Conservation (phyloP, 129 eudicot species). For the Erigeron canadensis region DNA sequence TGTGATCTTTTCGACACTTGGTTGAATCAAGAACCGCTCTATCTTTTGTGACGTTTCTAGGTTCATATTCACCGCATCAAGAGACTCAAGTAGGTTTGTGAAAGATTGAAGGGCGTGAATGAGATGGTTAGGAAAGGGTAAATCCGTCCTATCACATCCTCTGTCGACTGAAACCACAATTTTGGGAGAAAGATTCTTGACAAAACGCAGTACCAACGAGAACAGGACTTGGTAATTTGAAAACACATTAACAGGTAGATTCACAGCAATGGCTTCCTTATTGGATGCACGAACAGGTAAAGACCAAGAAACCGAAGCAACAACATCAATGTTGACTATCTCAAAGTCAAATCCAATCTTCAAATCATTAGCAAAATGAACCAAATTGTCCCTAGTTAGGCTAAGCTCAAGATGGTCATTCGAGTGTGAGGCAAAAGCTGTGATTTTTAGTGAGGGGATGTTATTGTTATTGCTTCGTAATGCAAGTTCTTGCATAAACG, state of each 20-base stretch:
- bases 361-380: conserved; percentile 57
- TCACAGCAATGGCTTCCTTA: conserved; percentile 58
- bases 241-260: conserved; percentile 48
- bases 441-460: conserved; percentile 53
- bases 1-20: conserved; percentile 52
- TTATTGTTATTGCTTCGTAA: conserved; percentile 35
- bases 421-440: conserved; percentile 56
- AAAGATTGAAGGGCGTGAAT: conserved; percentile 60
- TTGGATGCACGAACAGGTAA: conserved; percentile 40
- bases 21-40: conserved; percentile 64
- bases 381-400: conserved; percentile 55
- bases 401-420: conserved; percentile 62
- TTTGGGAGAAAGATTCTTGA: conserved; percentile 61
- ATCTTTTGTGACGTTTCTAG: conserved; percentile 57
- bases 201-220: conserved; percentile 48
- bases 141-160: conserved; percentile 69
- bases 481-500: conserved; percentile 78
- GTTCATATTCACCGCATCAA: conserved; percentile 58
- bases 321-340: conserved; percentile 43
- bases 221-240: conserved; percentile 36
- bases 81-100: conserved; percentile 67
- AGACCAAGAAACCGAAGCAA: conserved; percentile 50
- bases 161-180: conserved; percentile 68
- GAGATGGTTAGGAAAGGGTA: conserved; percentile 61
- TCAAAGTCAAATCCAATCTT: conserved; percentile 57